phyloP scores from a whole-genome alignment of 2,329 filamentous ascomycete species.

The Epicoccum sorghinum region DNA sequence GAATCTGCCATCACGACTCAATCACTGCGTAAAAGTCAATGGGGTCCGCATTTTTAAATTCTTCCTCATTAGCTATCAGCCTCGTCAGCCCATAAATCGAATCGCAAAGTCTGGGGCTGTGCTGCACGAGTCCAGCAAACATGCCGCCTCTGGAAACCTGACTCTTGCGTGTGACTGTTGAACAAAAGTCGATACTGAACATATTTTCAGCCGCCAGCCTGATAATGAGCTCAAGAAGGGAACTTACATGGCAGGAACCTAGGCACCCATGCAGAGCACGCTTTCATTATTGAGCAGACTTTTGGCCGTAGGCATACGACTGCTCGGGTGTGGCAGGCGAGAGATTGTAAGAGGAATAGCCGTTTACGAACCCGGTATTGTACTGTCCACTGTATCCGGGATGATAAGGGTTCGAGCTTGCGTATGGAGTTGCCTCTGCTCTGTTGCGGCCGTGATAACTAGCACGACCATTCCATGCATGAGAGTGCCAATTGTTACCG shows the following conservation, averaged over 20 bases:
- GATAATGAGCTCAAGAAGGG: too few species aligned
- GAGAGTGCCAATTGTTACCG: slow-evolving; percentile 19
- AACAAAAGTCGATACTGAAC: too few species aligned
- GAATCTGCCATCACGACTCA: neutral
- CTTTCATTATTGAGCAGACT: slow-evolving; percentile 6
- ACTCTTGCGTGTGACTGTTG: too few species aligned
- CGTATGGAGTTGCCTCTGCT: slow-evolving; percentile 29
- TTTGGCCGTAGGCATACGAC: slow-evolving; percentile 24
- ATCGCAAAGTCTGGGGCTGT: too few species aligned
- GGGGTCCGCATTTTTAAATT: neutral
- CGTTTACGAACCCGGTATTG: slow-evolving; percentile 24
- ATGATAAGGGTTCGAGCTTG: slow-evolving; percentile 30
- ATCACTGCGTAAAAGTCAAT: neutral
- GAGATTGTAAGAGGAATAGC: slow-evolving; percentile 24
- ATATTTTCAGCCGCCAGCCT: neutral
- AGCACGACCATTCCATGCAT: slow-evolving; percentile 21
- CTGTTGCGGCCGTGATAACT: slow-evolving; percentile 28
- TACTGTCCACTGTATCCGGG: slow-evolving; percentile 21
- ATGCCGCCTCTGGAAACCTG: too few species aligned
- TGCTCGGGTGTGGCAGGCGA: slow-evolving; percentile 24
- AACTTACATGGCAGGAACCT: neutral
- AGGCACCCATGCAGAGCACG: neutral
- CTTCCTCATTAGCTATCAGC: neutral
- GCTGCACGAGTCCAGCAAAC: too few species aligned
- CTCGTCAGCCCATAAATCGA: neutral